These are phyloP conservation scores for Lecanicillium sp. DNA, from an alignment of 2,329 filamentous ascomycete genomes.

Conservation along the genomic window DNA sequence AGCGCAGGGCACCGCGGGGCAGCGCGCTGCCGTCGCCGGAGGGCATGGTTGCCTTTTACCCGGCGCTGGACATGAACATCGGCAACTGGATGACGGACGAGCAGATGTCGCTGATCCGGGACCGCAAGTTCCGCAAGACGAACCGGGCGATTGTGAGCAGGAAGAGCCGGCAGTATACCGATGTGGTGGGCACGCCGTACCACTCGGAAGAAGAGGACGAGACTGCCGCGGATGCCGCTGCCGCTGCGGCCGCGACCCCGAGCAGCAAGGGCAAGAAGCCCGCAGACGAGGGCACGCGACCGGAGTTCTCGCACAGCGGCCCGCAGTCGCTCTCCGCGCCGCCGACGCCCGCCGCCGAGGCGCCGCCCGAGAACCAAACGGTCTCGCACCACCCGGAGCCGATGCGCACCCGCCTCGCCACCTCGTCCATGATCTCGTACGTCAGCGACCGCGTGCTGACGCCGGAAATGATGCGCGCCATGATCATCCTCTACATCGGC, in stretches of 20 bases:
- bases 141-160: slow-evolving; percentile 73
- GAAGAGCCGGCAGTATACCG: slow-evolving; percentile 85
- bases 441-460: slow-evolving; percentile 93
- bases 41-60: slow-evolving; percentile 81
- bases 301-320: slow-evolving; percentile 46
- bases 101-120: slow-evolving; percentile 89
- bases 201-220: slow-evolving; percentile 70
- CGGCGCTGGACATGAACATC: slow-evolving; percentile 92
- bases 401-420: slow-evolving; percentile 80
- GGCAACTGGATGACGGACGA: slow-evolving; percentile 99
- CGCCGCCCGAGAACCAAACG: slow-evolving; percentile 20
- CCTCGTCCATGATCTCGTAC: slow-evolving; percentile 96
- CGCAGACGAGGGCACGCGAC: slow-evolving; percentile 34
- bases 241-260: too few species aligned
- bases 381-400: slow-evolving; percentile 49
- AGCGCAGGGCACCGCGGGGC: slow-evolving; percentile 28
- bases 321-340: slow-evolving; percentile 27
- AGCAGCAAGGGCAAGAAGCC: too few species aligned
- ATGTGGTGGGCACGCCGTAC: slow-evolving; percentile 76
- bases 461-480: slow-evolving; percentile 97
- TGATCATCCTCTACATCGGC: slow-evolving; percentile 97
- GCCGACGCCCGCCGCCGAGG: slow-evolving; percentile 16
- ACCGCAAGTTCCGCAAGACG: slow-evolving; percentile 68
- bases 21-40: slow-evolving; percentile 65
- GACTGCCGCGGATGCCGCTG: slow-evolving; percentile 24